These are phyloP conservation scores for Claviceps cyperi DNA, from an alignment of 2,329 filamentous ascomycete species.

Conservation along the genomic window DNA sequence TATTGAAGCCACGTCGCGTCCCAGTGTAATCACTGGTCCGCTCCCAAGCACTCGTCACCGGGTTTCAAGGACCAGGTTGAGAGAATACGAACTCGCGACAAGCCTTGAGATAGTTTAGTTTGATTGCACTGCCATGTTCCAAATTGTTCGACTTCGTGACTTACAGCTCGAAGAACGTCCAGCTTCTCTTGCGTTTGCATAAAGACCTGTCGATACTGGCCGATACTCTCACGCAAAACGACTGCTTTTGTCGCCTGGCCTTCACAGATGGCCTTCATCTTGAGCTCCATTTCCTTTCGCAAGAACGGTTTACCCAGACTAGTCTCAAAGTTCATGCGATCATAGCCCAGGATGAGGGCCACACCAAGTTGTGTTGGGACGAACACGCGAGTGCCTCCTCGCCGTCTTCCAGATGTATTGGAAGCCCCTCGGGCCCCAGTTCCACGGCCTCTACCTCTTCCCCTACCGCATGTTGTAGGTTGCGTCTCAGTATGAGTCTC, in stretches of 20 bases:
- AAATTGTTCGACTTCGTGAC: constrained; percentile 16
- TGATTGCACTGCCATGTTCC: neutral
- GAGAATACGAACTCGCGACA: constrained; percentile 25
- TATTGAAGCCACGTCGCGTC: neutral
- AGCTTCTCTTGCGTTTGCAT: constrained; percentile 66
- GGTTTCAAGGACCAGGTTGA: neutral
- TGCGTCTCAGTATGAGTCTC: constrained; percentile 14
- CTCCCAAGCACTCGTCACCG: no score
- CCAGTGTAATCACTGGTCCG: no score
- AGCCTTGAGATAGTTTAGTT: constrained; percentile 13
- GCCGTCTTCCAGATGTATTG: constrained; percentile 26
- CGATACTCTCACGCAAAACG: constrained; percentile 70
- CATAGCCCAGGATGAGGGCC: constrained; percentile 85
- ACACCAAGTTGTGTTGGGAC: constrained; percentile 85
- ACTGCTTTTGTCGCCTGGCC: constrained; percentile 59
- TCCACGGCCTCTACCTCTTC: constrained; percentile 32
- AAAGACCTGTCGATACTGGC: constrained; percentile 79
- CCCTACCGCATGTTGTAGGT: constrained; percentile 28
- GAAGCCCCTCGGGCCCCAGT: constrained; percentile 24
- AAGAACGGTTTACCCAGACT: constrained; percentile 92
- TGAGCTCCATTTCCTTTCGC: constrained; percentile 92
- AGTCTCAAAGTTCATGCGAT: constrained; percentile 82
- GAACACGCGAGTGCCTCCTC: constrained; percentile 60
- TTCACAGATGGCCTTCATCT: constrained; percentile 94
- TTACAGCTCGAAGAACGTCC: constrained; percentile 46